Evolutionary conservation across 176 grass and related monocot genomes (phyloP), one percentile per base, ranked within the genome.

Genomic region (Calamus simplicifolius): DNA sequence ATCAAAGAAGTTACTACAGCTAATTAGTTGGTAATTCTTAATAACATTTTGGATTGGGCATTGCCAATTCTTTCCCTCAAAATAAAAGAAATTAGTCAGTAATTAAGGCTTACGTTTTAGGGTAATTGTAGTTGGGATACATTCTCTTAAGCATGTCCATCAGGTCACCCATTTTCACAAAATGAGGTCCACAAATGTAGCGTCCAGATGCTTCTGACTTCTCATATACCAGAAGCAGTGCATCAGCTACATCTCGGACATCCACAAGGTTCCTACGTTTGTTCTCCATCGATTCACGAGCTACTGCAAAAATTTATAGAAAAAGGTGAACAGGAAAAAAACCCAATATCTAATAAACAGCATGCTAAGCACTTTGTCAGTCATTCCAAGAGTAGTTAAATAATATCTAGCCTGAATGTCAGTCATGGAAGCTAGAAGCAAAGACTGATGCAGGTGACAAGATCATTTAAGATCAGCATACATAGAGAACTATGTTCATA

Each of bases 181-280:
- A 1, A 26, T 84, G 23, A 15, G 82, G 65, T 55, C 35, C 74
- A 66, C 76, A 82, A 19, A 86, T 83, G 59, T 79, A 73, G 18
- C 82, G 79, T 6, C 79, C 90, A 6, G 73, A 64, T 19, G 70
- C 90, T 71, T 67, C 82, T 8, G 82, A 19, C 4, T 73, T 62
- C 30, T 89, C 67, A 21, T 79, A 81, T 19, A 71, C 49, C 51
- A 95, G 57, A 13, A 81, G 10, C 7, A 95, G 74, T 1, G 82
- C 90, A n/a, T 62, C 67, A 3, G 64, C 82, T 23, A 89, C 63
- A 65, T 95, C 90, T 48, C 77, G 66, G 19, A 86, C 90, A 71
- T 86, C 85, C 70, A 89, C 85, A 51, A 84, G 16, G 69, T 74
- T 73, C 64, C 51, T 58, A 27, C 1, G 53, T 64, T 50, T 78